A percentile compares a stretch with the other conserved stretches of the same genome.
Conservation (phyloP, 208 protist species). For the Crithidia thermophila region DNA sequence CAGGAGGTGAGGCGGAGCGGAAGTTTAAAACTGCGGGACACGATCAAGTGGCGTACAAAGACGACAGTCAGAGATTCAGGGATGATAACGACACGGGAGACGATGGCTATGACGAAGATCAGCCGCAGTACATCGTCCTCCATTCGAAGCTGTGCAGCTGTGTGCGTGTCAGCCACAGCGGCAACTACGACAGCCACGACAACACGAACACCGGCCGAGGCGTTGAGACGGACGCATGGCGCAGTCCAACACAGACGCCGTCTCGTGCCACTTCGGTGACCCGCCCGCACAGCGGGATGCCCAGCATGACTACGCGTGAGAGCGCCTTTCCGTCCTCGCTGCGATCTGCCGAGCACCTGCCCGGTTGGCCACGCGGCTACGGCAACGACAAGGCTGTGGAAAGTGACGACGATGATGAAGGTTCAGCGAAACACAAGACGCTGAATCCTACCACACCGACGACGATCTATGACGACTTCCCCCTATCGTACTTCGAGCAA, state of each 20-base stretch:
- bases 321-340: conserved; percentile 9
- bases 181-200: neutral
- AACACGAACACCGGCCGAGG: too few species aligned
- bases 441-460: too few species aligned
- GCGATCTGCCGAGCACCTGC: neutral
- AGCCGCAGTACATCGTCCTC: conserved; percentile 49
- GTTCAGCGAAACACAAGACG: too few species aligned
- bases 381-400: neutral
- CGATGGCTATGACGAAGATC: conserved; percentile 28
- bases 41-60: too few species aligned
- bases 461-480: conserved; percentile 4
- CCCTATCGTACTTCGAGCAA: conserved; percentile 43
- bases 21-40: too few species aligned
- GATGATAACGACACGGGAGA: conserved; percentile 21
- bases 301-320: neutral
- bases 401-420: too few species aligned
- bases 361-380: neutral
- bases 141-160: conserved; percentile 56
- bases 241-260: too few species aligned
- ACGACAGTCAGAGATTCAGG: neutral
- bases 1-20: too few species aligned
- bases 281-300: neutral
- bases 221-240: too few species aligned
- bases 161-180: neutral
- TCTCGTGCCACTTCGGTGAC: neutral